Evolutionary conservation across 768 basidiomycete genomes (phyloP), one percentile per base, ranked within the genome.

Genomic region (Exidia glandulosa): DNA sequence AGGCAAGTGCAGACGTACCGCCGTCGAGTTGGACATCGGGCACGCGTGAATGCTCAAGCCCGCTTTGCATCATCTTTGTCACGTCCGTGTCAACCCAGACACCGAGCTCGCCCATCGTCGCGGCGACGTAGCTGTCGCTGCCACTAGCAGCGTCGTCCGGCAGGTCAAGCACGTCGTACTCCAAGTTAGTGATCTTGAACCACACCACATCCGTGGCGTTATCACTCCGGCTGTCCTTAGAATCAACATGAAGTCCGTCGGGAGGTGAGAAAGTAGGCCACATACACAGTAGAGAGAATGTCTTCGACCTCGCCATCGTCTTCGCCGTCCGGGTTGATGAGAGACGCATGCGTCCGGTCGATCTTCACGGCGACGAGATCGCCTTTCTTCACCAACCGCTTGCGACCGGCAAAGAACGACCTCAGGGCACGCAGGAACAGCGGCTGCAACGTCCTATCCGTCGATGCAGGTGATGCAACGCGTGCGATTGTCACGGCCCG

Each of bases 51-150:
- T 87, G 81, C 65, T 92, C 90, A 6, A 90, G 66, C 0, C 95
- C 94, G 0, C 83, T 78, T 70, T 94, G 90, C 7, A 88, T 71
- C 66, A 97, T 81, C 58, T 84, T 83, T 23, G 95, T 95, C 6
- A 78, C 68, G 1, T 76, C 69, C 1, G 84, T 72, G 65, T 97
- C 90, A 23, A 96, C 77, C 80, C 88, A 89, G 66, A 88, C 94
- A 0, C 95, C 95, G 19, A 94, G 68, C 65, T 90, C 83, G 3
- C 88, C 89, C 23, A 79, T 70, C 0, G 79, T 77, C 2, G 79
- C 79, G 16, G 83, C 81, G 27, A 79, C 74, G 63, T 82, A 80
- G 5, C 80, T 68, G 62, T 85, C 83, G 47, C 63, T 69, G 37
- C 60, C 63, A 23, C 41, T 23, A 12, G 10, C 41, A 10, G 19